Evolutionary conservation across 164 flowering plant genomes (phyloP).

Genomic region (Protea cynaroides): DNA sequence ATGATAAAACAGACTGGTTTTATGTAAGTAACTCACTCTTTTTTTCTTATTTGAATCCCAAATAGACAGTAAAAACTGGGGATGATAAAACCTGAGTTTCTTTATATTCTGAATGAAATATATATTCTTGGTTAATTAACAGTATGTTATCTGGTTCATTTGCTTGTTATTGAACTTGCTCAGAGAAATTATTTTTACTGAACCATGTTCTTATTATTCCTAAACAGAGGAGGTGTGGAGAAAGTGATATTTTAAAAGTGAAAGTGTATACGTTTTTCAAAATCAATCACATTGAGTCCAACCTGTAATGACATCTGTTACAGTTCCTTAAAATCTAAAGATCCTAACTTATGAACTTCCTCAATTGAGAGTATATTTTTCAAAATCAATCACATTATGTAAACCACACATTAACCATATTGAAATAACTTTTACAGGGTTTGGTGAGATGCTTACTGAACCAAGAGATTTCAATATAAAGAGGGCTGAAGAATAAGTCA

Average conservation of each 20-base stretch:
- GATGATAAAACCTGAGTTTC: no score
- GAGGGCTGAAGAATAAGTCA: not conserved
- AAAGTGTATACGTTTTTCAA: no score
- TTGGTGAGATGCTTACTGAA: not conserved
- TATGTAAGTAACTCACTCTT: no score
- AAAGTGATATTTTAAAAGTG: no score
- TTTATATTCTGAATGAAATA: not conserved
- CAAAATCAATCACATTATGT: no score
- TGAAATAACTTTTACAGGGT: not conserved
- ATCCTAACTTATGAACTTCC: no score
- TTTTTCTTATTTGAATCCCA: not conserved
- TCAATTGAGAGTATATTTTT: no score
- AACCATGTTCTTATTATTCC: not conserved
- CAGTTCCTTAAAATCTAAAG: no score
- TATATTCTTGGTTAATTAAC: not conserved
- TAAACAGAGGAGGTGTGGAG: slow-evolving; percentile 40
- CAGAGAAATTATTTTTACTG: not conserved
- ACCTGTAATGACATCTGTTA: no score
- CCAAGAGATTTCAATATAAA: no score
- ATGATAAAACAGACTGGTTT: not conserved
- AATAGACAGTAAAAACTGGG: not conserved
- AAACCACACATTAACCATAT: no score
- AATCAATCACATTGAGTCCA: no score
- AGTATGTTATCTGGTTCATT: not conserved
- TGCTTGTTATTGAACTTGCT: not conserved